A percentile compares a stretch with the other conserved stretches of the same genome.
phyloP scores from a whole-genome alignment of 2,329 filamentous ascomycete genomes.

The Fusarium buharicum region DNA sequence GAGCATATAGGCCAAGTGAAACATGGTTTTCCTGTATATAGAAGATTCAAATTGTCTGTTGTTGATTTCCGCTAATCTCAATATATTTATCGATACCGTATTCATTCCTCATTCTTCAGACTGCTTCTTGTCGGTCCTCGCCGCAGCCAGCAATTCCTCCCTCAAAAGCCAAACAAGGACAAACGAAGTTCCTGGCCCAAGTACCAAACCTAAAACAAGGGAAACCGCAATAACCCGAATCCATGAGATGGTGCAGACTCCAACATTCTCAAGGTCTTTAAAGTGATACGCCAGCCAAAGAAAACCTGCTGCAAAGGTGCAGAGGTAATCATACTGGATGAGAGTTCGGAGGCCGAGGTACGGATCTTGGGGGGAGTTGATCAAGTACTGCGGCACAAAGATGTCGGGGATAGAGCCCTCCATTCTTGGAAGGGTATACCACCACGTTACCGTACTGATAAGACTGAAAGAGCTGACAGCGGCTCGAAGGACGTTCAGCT shows the following conservation, averaged over 20 bases:
- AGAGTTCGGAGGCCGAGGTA: constrained; percentile 32
- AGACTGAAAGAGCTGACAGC: background rate
- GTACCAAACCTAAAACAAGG: background rate
- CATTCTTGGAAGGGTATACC: constrained; percentile 29
- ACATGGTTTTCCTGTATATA: too few species aligned
- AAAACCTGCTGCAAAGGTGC: constrained; percentile 27
- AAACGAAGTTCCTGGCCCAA: constrained; percentile 33
- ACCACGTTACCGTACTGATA: constrained; percentile 30
- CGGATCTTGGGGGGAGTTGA: constrained; percentile 24
- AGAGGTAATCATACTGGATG: constrained; percentile 47
- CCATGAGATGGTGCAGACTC: constrained; percentile 25
- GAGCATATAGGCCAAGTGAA: background rate
- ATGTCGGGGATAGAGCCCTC: constrained; percentile 13
- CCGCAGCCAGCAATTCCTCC: constrained; percentile 29
- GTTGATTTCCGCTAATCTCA: background rate
- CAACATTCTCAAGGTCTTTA: constrained; percentile 37
- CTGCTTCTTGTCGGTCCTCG: background rate
- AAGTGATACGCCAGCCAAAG: constrained; percentile 43
- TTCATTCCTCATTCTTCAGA: background rate
- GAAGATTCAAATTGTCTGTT: background rate
- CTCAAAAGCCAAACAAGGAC: constrained; percentile 35
- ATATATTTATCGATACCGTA: background rate
- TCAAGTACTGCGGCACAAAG: constrained; percentile 42
- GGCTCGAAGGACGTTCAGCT: constrained; percentile 1
- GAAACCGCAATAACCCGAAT: constrained; percentile 1